Base-by-base conservation (phyloP, 345 rosid species). In the Eucalyptus shirleyi region DNA sequence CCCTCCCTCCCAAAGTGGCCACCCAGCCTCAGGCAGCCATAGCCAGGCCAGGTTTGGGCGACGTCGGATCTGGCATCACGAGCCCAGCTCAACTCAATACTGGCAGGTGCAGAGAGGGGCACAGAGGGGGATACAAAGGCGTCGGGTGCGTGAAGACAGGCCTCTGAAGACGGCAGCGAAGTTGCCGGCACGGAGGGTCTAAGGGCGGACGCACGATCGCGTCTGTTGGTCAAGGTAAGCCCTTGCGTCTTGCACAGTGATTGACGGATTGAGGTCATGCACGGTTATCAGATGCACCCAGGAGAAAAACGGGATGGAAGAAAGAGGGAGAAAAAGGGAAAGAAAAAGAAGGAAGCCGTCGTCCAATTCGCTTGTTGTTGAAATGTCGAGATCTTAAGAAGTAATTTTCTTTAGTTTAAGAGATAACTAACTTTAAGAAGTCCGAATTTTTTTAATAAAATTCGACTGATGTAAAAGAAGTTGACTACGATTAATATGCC, bases 141-240 rank as follows among this genome's bases (percentile, higher is more conserved):
- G 0, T 77, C 6, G 45, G 28, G 1, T 6, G 47, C 83, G 1
- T 12, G 45, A 77, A 28, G 83, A 19, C 8, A 3, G 47, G 47
- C 45, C 47, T 8, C 40, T 34, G 82, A 72, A 72, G 44, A 72
- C 24, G 44, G 82, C 2, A 19, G 44, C 0, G 2, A 34, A 72
- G 81, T 34, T 72, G 81, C 81, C 14, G 5, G 18, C 14, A 23
- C 81, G 14, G 81, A 69, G 26, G 81, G 44, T 69, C 44, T 11
- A 1, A 7, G 12, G 83, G 47, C 0, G 3, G 82, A 0, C 8
- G 14, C 15, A 0, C 12, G 5, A 77, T 77, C 83, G 9, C 7
- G 16, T 16, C 28, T 21, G 15, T 37, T 37, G 83, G 4, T 37
- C 28, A 44, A 77, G 83, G 47, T 19, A 37, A 10, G 47, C 28